Evolutionary conservation across 2,329 filamentous ascomycete genomes (phyloP).

Genomic region (Dactylella cylindrospora): DNA sequence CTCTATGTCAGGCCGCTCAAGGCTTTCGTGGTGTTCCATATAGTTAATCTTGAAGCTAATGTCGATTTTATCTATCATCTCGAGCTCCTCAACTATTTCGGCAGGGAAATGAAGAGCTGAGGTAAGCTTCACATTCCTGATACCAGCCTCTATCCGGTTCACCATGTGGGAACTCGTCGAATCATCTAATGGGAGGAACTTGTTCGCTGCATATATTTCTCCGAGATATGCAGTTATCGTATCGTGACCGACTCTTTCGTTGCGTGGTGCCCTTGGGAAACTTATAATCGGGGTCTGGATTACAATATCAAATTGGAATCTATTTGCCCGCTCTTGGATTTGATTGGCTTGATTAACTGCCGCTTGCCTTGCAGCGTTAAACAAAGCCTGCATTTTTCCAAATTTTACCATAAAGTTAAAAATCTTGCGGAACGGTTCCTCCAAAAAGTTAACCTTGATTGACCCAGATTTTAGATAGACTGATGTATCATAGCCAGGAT

Average conservation of each 20-base stretch:
- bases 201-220: constrained; percentile 96
- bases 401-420: constrained; percentile 98
- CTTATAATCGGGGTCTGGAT: constrained; percentile 95
- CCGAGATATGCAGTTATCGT: constrained; percentile 88
- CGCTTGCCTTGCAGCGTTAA: constrained; percentile 93
- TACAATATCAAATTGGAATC: constrained; percentile 89
- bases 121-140: constrained; percentile 86
- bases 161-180: constrained; percentile 70
- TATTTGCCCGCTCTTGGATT: constrained; percentile 83
- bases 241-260: constrained; percentile 66
- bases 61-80: constrained; percentile 97
- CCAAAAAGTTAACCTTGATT: constrained; percentile 93
- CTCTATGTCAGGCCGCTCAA: constrained; percentile 83
- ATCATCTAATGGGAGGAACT: constrained; percentile 81
- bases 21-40: constrained; percentile 75
- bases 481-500: constrained; percentile 92
- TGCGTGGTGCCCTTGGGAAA: constrained; percentile 66
- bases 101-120: constrained; percentile 79
- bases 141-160: constrained; percentile 87
- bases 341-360: constrained; percentile 91
- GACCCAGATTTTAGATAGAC: constrained; percentile 89
- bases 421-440: constrained; percentile 97
- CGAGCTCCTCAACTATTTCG: constrained; percentile 75
- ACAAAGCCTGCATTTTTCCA: constrained; percentile 98
- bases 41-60: constrained; percentile 90